These are phyloP conservation scores for Aristolochia contorta DNA, from an alignment of 164 flowering plant species.

Conservation along the genomic window DNA sequence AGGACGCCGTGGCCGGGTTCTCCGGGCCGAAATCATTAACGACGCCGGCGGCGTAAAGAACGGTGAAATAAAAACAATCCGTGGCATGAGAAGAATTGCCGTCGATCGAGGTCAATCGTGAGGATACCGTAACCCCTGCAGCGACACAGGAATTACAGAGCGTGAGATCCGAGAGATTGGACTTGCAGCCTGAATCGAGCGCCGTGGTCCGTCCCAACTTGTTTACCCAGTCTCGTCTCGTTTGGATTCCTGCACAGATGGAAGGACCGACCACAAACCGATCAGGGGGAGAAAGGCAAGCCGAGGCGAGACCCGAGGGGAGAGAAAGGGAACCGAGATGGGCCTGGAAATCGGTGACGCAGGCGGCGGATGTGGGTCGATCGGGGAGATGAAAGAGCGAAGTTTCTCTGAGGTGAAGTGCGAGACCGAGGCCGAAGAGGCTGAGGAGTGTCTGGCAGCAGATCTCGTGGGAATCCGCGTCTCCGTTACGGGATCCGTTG, in stretches of 20 bases:
- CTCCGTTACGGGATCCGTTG: background rate
- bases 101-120: conserved; percentile 28
- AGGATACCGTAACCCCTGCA: conserved; percentile 39
- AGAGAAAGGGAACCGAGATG: conserved; percentile 32
- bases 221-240: conserved; percentile 41
- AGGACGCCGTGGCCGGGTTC: conserved; percentile 33
- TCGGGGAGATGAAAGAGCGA: conserved; percentile 37
- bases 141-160: conserved; percentile 44
- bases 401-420: conserved; percentile 41
- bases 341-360: conserved; percentile 35
- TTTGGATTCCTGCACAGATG: conserved; percentile 39
- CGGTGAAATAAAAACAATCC: conserved; percentile 47
- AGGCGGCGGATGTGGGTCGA: conserved; percentile 27
- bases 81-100: conserved; percentile 37
- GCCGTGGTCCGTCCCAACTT: conserved; percentile 30
- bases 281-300: conserved; percentile 30
- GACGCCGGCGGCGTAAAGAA: conserved; percentile 68
- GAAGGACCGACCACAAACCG: conserved; percentile 32
- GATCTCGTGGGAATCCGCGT: background rate
- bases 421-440: conserved; percentile 36
- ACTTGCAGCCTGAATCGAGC: conserved; percentile 35
- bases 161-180: conserved; percentile 37
- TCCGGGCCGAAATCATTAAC: conserved; percentile 55
- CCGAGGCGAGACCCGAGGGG: conserved; percentile 21
- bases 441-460: conserved; percentile 49